A percentile compares a stretch with the other conserved stretches of the same genome.
Evolutionary conservation across 2,329 filamentous ascomycete species (phyloP).

Genomic region (Aureobasidium sp.): DNA sequence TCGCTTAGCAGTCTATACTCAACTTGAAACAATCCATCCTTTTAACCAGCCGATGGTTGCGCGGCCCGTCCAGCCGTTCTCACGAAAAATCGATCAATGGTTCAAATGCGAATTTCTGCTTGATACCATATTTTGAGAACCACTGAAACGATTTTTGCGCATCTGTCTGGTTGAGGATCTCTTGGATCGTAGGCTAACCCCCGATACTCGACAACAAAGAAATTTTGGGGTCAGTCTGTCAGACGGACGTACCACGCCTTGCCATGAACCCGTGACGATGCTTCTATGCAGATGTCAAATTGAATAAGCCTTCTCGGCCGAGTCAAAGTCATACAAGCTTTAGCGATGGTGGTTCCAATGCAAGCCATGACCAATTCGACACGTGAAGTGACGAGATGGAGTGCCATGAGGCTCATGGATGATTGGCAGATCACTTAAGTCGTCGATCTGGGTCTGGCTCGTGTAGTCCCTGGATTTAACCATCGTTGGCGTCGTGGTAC

Average conservation of each 20-base stretch:
- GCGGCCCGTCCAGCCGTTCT: neutral
- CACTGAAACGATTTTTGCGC: neutral
- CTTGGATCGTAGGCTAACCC: neutral
- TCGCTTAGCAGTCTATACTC: neutral
- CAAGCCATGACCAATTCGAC: neutral
- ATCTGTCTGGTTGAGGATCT: neutral
- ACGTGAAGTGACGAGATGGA: neutral
- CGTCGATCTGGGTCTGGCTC: neutral
- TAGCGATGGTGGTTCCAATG: neutral
- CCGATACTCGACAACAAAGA: neutral
- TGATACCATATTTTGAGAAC: too few species aligned
- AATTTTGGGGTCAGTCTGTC: too few species aligned
- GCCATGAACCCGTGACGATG: neutral
- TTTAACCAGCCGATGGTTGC: neutral
- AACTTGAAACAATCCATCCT: neutral
- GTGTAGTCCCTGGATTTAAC: neutral
- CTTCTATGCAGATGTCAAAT: neutral
- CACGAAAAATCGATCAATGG: neutral
- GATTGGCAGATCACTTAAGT: neutral
- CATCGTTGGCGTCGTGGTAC: neutral
- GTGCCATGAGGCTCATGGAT: neutral
- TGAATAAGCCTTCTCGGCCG: neutral
- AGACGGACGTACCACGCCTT: too few species aligned
- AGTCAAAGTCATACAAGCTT: constrained; percentile 7
- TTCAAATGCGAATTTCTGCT: too few species aligned